phyloP scores from a whole-genome alignment of 495 filamentous ascomycete genomes.

The Aspergillus sclerotioniger region DNA sequence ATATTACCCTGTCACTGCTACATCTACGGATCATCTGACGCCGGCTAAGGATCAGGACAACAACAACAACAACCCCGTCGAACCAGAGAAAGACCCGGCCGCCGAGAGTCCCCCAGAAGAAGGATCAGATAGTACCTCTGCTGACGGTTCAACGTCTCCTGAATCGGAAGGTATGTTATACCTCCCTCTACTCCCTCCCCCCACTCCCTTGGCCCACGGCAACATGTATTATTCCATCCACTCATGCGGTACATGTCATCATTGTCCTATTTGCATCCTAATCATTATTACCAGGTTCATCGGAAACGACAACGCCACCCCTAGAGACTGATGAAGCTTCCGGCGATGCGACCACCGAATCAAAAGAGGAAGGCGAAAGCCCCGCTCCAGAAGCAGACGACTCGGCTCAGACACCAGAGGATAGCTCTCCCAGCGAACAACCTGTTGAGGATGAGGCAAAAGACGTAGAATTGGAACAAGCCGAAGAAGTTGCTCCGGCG shows the following conservation, averaged over 20 bases:
- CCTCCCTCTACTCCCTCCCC: neutral
- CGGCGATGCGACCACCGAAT: constrained; percentile 21
- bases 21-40: constrained; percentile 37
- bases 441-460: constrained; percentile 3
- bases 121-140: constrained; percentile 21
- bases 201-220: neutral
- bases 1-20: constrained; percentile 34
- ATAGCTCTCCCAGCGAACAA: constrained; percentile 21
- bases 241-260: neutral
- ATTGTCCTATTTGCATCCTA: constrained; percentile 9
- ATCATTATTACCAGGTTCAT: constrained; percentile 24
- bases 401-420: constrained; percentile 15
- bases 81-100: constrained; percentile 25
- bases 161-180: constrained; percentile 32
- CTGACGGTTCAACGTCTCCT: constrained; percentile 24
- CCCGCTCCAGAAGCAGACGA: constrained; percentile 11
- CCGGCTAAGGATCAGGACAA: constrained; percentile 40
- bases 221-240: no score
- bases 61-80: constrained; percentile 29
- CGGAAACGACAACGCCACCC: constrained; percentile 28
- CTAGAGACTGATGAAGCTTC: constrained; percentile 25
- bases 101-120: constrained; percentile 26
- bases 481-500: constrained; percentile 3
- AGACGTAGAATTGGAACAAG: constrained; percentile 10
- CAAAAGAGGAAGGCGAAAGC: constrained; percentile 24